Percentiles rank a stretch among this genome's conserved stretches.
These are phyloP conservation scores for Agaricus sinodeliciosus DNA, from an alignment of 768 basidiomycete species.

Conservation along the genomic window DNA sequence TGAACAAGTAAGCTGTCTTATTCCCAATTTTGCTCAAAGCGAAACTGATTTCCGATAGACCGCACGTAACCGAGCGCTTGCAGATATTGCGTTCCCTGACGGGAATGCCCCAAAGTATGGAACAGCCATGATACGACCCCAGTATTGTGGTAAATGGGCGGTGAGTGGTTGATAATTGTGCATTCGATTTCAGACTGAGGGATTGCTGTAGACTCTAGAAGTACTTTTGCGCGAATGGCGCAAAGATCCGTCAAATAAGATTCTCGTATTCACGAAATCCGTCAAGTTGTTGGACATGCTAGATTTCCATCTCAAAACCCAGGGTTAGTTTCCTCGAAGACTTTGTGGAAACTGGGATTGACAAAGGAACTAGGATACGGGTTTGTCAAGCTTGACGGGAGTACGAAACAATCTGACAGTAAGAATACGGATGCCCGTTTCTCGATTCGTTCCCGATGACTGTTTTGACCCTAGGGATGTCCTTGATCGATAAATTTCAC, in stretches of 20 bases:
- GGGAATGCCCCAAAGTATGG: constrained; percentile 51
- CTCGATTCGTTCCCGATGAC: neutral
- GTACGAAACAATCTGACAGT: constrained; percentile 61
- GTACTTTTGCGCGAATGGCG: constrained; percentile 61
- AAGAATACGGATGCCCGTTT: constrained; percentile 19
- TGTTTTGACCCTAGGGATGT: constrained; percentile 54
- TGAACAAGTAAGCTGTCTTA: constrained; percentile 47
- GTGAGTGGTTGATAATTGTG: constrained; percentile 32
- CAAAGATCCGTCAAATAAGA: constrained; percentile 68
- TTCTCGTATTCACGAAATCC: constrained; percentile 90
- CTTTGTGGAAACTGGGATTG: constrained; percentile 1
- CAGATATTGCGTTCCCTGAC: constrained; percentile 57
- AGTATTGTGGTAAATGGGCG: constrained; percentile 82
- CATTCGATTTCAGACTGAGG: neutral
- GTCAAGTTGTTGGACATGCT: constrained; percentile 87
- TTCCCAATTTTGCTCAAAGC: neutral
- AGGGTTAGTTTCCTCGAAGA: constrained; percentile 28
- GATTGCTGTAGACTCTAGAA: constrained; percentile 49
- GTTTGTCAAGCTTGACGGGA: constrained; percentile 78
- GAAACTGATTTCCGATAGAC: constrained; percentile 22
- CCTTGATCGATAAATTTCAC: constrained; percentile 80
- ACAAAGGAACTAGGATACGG: constrained; percentile 35
- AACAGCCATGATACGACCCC: constrained; percentile 52
- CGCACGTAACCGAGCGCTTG: constrained; percentile 51
- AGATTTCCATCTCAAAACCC: constrained; percentile 60